Base-by-base conservation (phyloP, 2,329 filamentous ascomycete genomes). In the Zymoseptoria ardabiliae region DNA sequence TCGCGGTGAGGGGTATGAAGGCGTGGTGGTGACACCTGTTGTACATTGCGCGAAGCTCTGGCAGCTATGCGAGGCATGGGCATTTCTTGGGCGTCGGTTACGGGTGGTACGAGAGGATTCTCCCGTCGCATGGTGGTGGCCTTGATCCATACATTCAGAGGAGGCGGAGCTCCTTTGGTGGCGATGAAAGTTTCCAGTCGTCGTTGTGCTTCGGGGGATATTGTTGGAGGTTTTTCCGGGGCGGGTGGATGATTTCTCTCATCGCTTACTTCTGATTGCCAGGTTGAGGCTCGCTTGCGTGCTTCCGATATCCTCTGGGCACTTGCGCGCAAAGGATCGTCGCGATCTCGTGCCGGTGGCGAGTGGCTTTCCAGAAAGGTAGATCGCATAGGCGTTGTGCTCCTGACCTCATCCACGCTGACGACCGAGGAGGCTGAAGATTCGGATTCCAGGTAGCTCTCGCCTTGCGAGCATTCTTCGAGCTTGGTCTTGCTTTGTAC, bases 111-210 rank as follows among this genome's bases (percentile, higher is more conserved):
- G 10, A 41, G 35, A 41, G 35, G 8, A 3, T 41, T 41, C 10
- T 54, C 54, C 23, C 58, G 53, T 11, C 62, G 61, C 64, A 65
- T 64, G 3, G 62, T 63, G 2, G 35, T 41, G 3, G 35, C 17
- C 23, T 62, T 62, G 52, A 62, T 25, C 23, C 53, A 60, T 17
- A 59, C 60, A 25, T 65, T 59, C 11, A 66, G 57, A 6, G 64
- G 64, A 17, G 64, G 64, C 41, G 61, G 59, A 1, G 64, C 64
- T n/a, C 64, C 64, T 48, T 63, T 63, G 45, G 59, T 63, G 6
- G 61, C 62, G 25, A 65, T 66, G 63, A 66, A 66, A 22, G 64
- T 59, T 28, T 61, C 55, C 10, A 65, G 62, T 54, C 63, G 55
- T 23, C 59, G 56, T 51, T 62, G 60, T 11, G 57, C 63, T 53